Conservation (phyloP, 371 early-diverging fungal species). For the Mortierella sp. region DNA sequence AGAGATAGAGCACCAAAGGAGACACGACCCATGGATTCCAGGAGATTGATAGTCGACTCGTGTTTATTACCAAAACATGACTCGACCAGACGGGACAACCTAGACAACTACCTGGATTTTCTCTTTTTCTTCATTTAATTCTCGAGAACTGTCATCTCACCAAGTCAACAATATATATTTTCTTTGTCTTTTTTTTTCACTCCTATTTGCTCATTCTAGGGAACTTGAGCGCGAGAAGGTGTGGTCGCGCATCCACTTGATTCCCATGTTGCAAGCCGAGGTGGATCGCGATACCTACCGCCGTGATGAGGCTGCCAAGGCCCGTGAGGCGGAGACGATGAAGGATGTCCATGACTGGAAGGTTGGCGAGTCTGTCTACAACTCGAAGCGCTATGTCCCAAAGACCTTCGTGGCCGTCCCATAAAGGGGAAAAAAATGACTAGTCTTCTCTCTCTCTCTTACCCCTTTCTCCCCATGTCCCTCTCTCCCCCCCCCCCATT, state of each 20-base stretch:
- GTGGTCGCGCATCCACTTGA: constrained; percentile 91
- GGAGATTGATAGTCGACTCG: not conserved
- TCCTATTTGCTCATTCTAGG: constrained; percentile 66
- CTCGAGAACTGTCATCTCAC: not conserved
- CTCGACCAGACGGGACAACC: no score
- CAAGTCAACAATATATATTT: not conserved
- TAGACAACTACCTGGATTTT: no score
- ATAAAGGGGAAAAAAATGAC: constrained; percentile 18
- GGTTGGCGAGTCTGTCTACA: constrained; percentile 85
- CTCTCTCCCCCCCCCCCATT: no score
- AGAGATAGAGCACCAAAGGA: no score
- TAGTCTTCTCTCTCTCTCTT: not conserved
- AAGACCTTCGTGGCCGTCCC: constrained; percentile 36
- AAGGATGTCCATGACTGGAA: constrained; percentile 87
- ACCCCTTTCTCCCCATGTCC: no score
- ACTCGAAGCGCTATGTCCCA: constrained; percentile 76
- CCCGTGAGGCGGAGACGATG: constrained; percentile 90
- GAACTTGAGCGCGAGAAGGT: constrained; percentile 93
- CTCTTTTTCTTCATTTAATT: constrained; percentile 1
- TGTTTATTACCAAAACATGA: no score
- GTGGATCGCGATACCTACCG: constrained; percentile 92
- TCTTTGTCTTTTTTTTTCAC: constrained; percentile 5
- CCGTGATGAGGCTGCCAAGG: constrained; percentile 77
- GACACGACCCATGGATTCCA: no score
- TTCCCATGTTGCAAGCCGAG: constrained; percentile 94